Percentiles rank a stretch among this genome's conserved stretches.
Evolutionary conservation across 2,329 filamentous ascomycete genomes (phyloP).

Genomic region (Coniosporium uncinatum): DNA sequence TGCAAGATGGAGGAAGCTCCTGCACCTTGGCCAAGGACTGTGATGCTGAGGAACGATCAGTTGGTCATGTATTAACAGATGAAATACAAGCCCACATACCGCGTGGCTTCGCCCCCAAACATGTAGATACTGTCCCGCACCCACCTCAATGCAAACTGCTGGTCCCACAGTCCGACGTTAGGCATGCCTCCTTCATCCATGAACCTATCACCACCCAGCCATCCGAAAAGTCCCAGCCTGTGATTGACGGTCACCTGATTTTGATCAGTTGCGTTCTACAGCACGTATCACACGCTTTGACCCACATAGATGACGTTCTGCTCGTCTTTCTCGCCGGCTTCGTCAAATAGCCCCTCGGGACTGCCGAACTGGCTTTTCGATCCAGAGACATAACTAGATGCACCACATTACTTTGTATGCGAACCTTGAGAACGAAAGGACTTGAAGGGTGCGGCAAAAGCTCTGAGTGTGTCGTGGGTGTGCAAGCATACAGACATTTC

Average conservation of each 20-base stretch:
- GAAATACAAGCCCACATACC: conserved; percentile 30
- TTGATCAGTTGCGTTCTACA: too few species aligned
- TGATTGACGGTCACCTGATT: conserved; percentile 36
- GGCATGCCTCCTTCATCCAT: conserved; percentile 11
- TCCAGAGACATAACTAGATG: too few species aligned
- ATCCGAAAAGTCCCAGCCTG: conserved; percentile 34
- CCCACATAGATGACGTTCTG: too few species aligned
- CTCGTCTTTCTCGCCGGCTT: too few species aligned
- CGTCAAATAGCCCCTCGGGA: too few species aligned
- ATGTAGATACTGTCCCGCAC: conserved; percentile 27
- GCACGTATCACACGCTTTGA: too few species aligned
- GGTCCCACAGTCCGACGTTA: conserved; percentile 28
- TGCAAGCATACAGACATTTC: too few species aligned
- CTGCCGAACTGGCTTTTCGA: too few species aligned
- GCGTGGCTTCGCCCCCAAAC: conserved; percentile 29
- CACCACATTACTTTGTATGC: too few species aligned
- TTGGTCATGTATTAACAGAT: conserved; percentile 30
- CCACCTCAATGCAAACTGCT: conserved; percentile 31
- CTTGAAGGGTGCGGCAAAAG: too few species aligned
- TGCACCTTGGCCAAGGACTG: neutral
- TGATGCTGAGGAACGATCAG: conserved; percentile 5
- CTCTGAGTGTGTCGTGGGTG: too few species aligned
- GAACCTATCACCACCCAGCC: conserved; percentile 21
- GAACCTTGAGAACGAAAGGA: too few species aligned
- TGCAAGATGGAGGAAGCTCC: neutral